Evolutionary conservation across 2,329 filamentous ascomycete genomes (phyloP).

Genomic region (Stemphylium vesicarium): DNA sequence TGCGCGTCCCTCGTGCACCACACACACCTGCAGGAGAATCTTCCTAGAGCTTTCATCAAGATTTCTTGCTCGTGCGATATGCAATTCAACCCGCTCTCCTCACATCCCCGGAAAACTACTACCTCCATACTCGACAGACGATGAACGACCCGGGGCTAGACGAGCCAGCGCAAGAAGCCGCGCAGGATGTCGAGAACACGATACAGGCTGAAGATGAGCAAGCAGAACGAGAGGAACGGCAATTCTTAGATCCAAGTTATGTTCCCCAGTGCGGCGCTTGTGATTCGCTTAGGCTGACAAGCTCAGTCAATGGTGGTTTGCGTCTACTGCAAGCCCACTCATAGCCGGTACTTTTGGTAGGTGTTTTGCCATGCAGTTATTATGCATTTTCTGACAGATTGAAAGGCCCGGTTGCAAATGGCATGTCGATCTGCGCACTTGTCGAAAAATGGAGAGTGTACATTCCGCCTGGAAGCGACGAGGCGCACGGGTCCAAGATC

Average conservation of each 20-base stretch:
- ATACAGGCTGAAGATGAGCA: conserved; percentile 40
- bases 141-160: conserved; percentile 61
- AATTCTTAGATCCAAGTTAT: conserved; percentile 55
- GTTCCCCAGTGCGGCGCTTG: background rate
- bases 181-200: conserved; percentile 53
- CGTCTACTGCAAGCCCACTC: conserved; percentile 64
- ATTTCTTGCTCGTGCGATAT: background rate
- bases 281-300: conserved; percentile 11
- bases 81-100: background rate
- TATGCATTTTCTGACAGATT: background rate
- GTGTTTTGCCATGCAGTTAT: background rate
- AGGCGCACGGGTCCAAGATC: conserved; percentile 55
- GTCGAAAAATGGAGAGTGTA: conserved; percentile 63
- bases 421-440: conserved; percentile 63
- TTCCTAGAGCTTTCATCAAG: background rate
- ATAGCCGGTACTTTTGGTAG: conserved; percentile 60
- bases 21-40: background rate
- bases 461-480: conserved; percentile 54
- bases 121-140: background rate
- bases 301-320: conserved; percentile 64
- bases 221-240: conserved; percentile 49
- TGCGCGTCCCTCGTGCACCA: conserved; percentile 7
- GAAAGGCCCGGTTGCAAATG: conserved; percentile 58
- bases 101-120: background rate
- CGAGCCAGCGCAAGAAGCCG: conserved; percentile 55